Percentiles rank a stretch among this genome's conserved stretches.
These are phyloP conservation scores for Keithomyces neogunnii DNA, from an alignment of 2,329 filamentous ascomycete genomes.

Conservation along the genomic window DNA sequence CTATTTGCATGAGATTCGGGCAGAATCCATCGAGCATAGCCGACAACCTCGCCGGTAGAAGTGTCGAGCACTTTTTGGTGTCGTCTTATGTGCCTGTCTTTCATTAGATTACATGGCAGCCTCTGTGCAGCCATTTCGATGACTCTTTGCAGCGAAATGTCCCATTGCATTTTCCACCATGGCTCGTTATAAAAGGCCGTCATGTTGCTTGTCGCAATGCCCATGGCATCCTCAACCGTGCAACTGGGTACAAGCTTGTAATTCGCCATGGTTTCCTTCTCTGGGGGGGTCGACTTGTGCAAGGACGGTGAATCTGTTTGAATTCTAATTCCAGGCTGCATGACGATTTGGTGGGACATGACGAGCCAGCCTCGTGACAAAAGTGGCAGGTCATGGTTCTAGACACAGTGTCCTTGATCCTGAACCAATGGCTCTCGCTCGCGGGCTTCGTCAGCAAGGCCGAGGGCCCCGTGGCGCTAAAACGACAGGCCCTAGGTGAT, in stretches of 20 bases:
- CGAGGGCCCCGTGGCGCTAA: no score
- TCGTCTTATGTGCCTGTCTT: constrained; percentile 9
- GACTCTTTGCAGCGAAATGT: constrained; percentile 8
- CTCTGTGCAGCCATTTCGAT: constrained; percentile 9
- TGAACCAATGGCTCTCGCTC: no score
- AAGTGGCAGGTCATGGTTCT: no score
- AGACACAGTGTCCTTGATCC: no score
- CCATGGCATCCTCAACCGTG: constrained; percentile 1
- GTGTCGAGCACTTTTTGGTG: constrained; percentile 13
- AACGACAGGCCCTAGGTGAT: no score
- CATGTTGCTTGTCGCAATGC: constrained; percentile 12
- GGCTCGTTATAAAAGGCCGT: constrained; percentile 12
- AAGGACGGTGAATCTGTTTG: no score
- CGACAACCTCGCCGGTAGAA: constrained; percentile 13
- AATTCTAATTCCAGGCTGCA: no score
- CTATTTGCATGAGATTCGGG: background rate
- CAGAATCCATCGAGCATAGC: constrained; percentile 9
- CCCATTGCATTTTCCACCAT: constrained; percentile 13
- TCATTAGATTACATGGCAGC: constrained; percentile 11
- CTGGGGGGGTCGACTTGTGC: no score
- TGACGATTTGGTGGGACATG: no score
- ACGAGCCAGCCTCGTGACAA: no score
- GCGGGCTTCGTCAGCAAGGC: no score
- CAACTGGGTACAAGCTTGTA: background rate
- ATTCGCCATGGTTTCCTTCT: no score